Base-by-base conservation (phyloP, 2,329 filamentous ascomycete species). In the Fusarium piperis region DNA sequence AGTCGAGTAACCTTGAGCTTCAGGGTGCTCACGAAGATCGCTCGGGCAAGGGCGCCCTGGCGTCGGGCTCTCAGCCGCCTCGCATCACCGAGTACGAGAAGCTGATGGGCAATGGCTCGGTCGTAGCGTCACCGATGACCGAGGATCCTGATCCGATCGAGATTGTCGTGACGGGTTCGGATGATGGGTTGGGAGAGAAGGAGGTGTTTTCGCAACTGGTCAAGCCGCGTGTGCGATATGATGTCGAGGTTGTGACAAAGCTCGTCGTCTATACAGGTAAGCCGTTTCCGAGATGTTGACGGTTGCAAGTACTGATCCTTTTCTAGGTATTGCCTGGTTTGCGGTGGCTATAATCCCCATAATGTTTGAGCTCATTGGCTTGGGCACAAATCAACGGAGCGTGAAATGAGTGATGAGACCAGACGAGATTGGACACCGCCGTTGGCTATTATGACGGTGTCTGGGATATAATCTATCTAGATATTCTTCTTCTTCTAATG, bases 231-330 rank as follows among this genome's bases (percentile, higher is more conserved):
- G 95, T 98, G 66, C 88, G 95, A 75, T 99, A 98, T 78, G 96
- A 99, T 82, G 95, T 98, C n/a, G 96, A 99, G 81, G 95, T 99
- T 39, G 93, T 99, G 38, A 98, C 96, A 6, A 98, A 98, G 83
- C 82, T 99, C 67, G 93, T 99, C 76, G 94, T 99, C 26, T 99
- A 99, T 83, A 89, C 92, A 65, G 96, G 95, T 94, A 83, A 81
- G 53, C 38, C 9, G 12, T 26, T 23, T n/a, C 13, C 4, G 2
- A 9, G 4, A 12, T 60, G 59, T 52, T 10, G 6, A 33, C 18
- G 13, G 18, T 11, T 7, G 10, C n/a, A 23, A 3, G 2, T 55
- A n/a, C 71, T 77, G 36, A 60, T 6, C 13, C 51, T 15, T 39
- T 51, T 52, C 35, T 70, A 94, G 93, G 94, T 51, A 97, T 97